phyloP scores from a whole-genome alignment of 2,329 filamentous ascomycete species.

The Penicillium aurantiogriseum region DNA sequence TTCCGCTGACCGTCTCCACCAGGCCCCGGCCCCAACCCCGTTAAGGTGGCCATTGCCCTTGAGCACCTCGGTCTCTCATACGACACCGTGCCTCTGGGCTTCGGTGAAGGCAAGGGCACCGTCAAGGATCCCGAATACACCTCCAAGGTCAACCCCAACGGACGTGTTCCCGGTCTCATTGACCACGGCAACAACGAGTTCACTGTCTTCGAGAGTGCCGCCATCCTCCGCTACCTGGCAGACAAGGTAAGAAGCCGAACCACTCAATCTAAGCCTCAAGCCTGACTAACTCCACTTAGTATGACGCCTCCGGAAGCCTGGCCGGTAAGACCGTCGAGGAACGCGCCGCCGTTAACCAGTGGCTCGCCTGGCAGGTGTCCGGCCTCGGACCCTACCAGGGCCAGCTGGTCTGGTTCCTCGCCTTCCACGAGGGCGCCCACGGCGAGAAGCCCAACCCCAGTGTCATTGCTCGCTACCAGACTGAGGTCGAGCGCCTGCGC shows the following conservation, averaged over 20 bases:
- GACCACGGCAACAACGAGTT: conserved; percentile 49
- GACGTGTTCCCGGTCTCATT: conserved; percentile 41
- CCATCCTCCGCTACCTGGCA: conserved; percentile 50
- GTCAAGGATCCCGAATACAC: conserved; percentile 2
- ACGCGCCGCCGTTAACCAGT: conserved; percentile 7
- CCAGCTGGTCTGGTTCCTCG: conserved; percentile 9
- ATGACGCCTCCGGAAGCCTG: conserved; percentile 7
- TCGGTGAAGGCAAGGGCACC: conserved; percentile 1
- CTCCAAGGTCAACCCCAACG: conserved; percentile 26
- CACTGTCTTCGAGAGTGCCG: conserved; percentile 51
- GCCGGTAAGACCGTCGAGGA: conserved; percentile 5
- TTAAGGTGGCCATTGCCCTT: conserved; percentile 1
- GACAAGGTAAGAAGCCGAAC: conserved; percentile 16
- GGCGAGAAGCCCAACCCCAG: conserved; percentile 6
- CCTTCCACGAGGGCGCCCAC: conserved; percentile 9
- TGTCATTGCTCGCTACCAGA: conserved; percentile 9
- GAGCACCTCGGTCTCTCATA: conserved; percentile 1
- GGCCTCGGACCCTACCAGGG: conserved; percentile 11
- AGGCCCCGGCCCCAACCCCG: conserved; percentile 30
- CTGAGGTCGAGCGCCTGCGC: conserved; percentile 9
- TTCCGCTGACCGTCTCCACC: background rate
- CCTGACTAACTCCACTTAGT: background rate
- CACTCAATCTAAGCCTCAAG: background rate
- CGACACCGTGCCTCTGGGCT: conserved; percentile 1
- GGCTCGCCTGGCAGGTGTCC: conserved; percentile 12